A percentile compares a stretch with the other conserved stretches of the same genome.
Conservation (phyloP, 2,329 filamentous ascomycete species). For the Cercospora sojina region DNA sequence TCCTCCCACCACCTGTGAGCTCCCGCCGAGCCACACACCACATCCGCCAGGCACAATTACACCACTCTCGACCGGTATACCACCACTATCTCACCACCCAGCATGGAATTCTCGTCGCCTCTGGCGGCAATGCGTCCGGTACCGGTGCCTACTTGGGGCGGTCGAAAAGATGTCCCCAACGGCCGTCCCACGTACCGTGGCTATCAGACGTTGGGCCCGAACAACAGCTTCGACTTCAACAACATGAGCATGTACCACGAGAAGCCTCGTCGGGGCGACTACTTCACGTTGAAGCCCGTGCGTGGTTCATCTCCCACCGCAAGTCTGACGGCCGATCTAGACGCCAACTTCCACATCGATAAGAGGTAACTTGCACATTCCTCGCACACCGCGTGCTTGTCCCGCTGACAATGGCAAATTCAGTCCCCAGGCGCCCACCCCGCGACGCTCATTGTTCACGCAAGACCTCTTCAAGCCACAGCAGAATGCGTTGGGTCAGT, state of each 20-base stretch:
- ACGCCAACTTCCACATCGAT: slow-evolving; percentile 95
- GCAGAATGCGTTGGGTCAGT: slow-evolving; percentile 36
- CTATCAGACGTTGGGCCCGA: slow-evolving; percentile 57
- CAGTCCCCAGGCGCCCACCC: slow-evolving; percentile 80
- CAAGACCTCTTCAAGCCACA: slow-evolving; percentile 62
- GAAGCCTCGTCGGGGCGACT: slow-evolving; percentile 69
- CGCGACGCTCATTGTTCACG: slow-evolving; percentile 80
- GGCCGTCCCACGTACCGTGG: slow-evolving; percentile 54
- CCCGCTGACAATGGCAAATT: slow-evolving; percentile 44
- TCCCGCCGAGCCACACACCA: not conserved
- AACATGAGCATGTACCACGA: slow-evolving; percentile 69
- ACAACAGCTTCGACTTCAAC: slow-evolving; percentile 71
- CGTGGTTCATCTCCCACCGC: slow-evolving; percentile 88
- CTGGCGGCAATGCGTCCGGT: slow-evolving; percentile 86
- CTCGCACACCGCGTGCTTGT: slow-evolving; percentile 28
- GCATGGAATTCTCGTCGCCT: slow-evolving; percentile 91
- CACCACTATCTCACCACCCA: slow-evolving; percentile 19
- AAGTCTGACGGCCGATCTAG: slow-evolving; percentile 88
- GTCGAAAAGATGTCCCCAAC: slow-evolving; percentile 53
- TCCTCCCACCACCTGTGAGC: not conserved
- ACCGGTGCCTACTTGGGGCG: slow-evolving; percentile 63
- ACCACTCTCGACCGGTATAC: slow-evolving; percentile 14
- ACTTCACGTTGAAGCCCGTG: slow-evolving; percentile 73
- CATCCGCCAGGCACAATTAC: slow-evolving; percentile 5
- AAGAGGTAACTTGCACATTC: slow-evolving; percentile 67